Conservation (phyloP, 768 basidiomycete genomes). For the Suillus ampliporus region DNA sequence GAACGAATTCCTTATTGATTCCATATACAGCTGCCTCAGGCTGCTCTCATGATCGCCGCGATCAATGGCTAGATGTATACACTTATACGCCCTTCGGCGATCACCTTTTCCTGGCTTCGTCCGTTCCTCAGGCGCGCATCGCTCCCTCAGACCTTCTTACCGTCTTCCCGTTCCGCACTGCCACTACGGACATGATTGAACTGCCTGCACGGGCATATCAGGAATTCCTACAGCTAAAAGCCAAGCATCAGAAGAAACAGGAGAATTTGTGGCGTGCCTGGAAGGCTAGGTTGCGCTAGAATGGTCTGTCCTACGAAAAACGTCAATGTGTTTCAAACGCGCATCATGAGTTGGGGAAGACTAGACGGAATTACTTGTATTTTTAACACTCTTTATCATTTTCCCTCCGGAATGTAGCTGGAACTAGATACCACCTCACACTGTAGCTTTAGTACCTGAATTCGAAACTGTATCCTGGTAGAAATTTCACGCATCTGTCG, state of each 20-base stretch:
- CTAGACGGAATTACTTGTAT: conserved; percentile 3
- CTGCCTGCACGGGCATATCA: conserved; percentile 63
- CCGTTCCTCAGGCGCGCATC: conserved; percentile 68
- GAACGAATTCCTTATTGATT: conserved; percentile 14
- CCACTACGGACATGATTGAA: conserved; percentile 63
- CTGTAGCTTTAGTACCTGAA: conserved; percentile 12
- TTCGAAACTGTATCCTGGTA: conserved; percentile 3
- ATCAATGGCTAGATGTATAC: conserved; percentile 69
- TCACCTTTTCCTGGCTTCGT: conserved; percentile 66
- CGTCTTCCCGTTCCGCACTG: conserved; percentile 52
- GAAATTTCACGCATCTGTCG: background rate
- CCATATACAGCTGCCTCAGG: conserved; percentile 39
- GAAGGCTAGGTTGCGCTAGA: conserved; percentile 37
- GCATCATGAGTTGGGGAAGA: background rate
- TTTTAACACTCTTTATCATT: conserved; percentile 3
- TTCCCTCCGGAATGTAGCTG: background rate
- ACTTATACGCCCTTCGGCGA: conserved; percentile 69
- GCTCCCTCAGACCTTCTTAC: conserved; percentile 60
- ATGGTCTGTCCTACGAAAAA: background rate
- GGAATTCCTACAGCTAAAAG: conserved; percentile 59
- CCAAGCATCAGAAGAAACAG: conserved; percentile 57
- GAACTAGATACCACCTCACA: conserved; percentile 6
- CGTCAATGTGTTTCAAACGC: background rate
- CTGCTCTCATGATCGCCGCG: conserved; percentile 57
- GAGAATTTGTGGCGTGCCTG: conserved; percentile 65